These are phyloP conservation scores for Eutrema yunnanense DNA, from an alignment of 345 rosid genomes.

Conservation along the genomic window DNA sequence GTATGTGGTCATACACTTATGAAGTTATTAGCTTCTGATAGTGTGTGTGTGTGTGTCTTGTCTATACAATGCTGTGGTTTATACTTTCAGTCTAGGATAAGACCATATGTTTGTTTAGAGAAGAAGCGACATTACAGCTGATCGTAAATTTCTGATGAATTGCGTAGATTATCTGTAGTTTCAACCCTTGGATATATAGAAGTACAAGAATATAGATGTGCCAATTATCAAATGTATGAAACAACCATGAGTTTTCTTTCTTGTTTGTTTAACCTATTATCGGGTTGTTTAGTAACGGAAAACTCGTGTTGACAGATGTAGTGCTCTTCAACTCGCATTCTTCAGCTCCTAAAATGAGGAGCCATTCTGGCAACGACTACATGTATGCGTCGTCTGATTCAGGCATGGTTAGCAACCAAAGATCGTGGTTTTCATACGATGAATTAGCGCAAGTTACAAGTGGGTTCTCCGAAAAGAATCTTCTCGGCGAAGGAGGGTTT, in stretches of 20 bases:
- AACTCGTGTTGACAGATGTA: slow-evolving; percentile 42
- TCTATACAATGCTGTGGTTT: neutral
- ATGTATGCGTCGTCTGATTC: slow-evolving; percentile 61
- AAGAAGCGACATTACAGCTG: neutral
- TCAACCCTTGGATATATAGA: too few relatives aligned
- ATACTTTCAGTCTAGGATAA: neutral
- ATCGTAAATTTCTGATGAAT: too few relatives aligned
- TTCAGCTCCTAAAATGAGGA: slow-evolving; percentile 41
- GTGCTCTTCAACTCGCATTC: slow-evolving; percentile 53
- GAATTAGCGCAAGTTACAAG: slow-evolving; percentile 71
- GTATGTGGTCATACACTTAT: neutral
- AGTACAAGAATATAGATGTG: too few relatives aligned
- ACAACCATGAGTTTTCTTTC: neutral
- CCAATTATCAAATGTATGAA: neutral
- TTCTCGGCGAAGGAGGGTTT: slow-evolving; percentile 97
- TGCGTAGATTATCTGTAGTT: too few relatives aligned
- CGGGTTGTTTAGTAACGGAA: neutral
- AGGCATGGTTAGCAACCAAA: slow-evolving; percentile 64
- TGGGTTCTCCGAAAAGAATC: slow-evolving; percentile 67
- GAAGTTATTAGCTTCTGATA: neutral
- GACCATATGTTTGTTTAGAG: neutral
- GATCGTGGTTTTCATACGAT: slow-evolving; percentile 82
- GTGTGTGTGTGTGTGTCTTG: neutral
- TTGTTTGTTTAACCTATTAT: neutral
- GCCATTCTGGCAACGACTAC: slow-evolving; percentile 49